Evolutionary conservation across 2,329 filamentous ascomycete species (phyloP), one percentile per base, ranked within the genome.

Genomic region (Fusarium luffae): DNA sequence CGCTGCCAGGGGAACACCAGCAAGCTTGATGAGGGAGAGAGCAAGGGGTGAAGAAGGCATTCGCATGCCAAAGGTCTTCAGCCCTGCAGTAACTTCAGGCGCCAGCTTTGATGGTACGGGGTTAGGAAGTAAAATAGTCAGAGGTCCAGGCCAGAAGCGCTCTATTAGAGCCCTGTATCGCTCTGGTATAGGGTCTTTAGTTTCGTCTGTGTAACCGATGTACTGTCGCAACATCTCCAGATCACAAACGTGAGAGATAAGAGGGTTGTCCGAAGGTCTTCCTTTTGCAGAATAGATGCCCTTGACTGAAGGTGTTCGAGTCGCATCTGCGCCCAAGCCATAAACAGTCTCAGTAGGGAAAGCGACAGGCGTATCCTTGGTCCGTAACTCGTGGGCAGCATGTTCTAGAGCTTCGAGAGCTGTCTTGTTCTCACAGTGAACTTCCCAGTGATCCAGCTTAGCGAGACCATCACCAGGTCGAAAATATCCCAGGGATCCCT

Each of bases 271-370:
- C 9, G 92, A 92, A 5, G 96, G 96, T 58, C 96, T 84, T 59
- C 93, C 92, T 82, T 99, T 99, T 54, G 93, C 94, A 23, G 88
- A 85, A 79, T 96, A 99, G 71, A 99, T 99, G n/a, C 94, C 94
- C 76, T 87, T 89, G 9, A 98, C 95, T 3, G 95, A 92, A 25
- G 83, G 85, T 75, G 90, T 93, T 74, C 93, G 88, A 27, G 94
- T 98, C 13, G 96, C 96, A 82, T 98, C 96, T 16, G 96, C 96
- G n/a, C 94, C 96, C 10, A 99, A 86, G 0, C 96, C 96, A 78
- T 99, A 99, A 1, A 99, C 96, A 1, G 96, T 99, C 82, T 99
- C 96, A 0, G 96, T 99, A 1, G 96, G 96, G 77, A 99, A 99
- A 2, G 93, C 96, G 49, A 99, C 93, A 7, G 96, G 96, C 5